A percentile compares a stretch with the other conserved stretches of the same genome.
phyloP scores from a whole-genome alignment of 306 rosid species.

The Acacia acuminata region DNA sequence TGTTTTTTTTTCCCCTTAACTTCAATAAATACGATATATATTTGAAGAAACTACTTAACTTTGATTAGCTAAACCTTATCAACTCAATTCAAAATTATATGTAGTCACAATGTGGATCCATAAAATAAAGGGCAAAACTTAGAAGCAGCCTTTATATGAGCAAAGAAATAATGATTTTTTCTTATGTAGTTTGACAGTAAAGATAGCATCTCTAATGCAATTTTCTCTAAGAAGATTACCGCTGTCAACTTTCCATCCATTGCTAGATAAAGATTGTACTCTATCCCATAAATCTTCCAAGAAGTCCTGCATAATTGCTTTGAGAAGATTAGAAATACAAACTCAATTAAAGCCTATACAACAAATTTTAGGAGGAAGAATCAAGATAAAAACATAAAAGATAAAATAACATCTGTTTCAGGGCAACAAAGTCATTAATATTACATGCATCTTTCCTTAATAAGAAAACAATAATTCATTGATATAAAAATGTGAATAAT shows the following conservation, averaged over 20 bases:
- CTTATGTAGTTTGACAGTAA: neutral
- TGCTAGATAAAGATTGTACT: constrained; percentile 62
- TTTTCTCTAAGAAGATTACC: constrained; percentile 55
- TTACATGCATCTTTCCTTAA: constrained; percentile 11
- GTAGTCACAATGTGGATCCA: neutral
- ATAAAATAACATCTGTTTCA: neutral
- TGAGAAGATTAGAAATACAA: constrained; percentile 16
- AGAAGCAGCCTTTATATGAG: neutral
- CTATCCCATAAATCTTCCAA: constrained; percentile 95
- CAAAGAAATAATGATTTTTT: neutral
- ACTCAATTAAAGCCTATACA: constrained; percentile 6
- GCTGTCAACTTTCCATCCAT: constrained; percentile 96
- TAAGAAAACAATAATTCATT: constrained; percentile 7
- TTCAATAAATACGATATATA: neutral
- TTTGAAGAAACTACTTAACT: neutral
- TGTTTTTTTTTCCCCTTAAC: neutral
- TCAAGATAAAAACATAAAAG: neutral
- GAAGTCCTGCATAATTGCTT: constrained; percentile 66
- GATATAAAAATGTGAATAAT: neutral
- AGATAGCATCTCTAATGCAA: constrained; percentile 5
- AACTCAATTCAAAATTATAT: neutral
- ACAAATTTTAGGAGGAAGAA: constrained; percentile 11
- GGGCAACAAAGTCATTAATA: neutral
- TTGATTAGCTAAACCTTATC: neutral
- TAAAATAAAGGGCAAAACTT: neutral